phyloP scores from a whole-genome alignment of 345 rosid genomes.

The Limnanthes douglasii region DNA sequence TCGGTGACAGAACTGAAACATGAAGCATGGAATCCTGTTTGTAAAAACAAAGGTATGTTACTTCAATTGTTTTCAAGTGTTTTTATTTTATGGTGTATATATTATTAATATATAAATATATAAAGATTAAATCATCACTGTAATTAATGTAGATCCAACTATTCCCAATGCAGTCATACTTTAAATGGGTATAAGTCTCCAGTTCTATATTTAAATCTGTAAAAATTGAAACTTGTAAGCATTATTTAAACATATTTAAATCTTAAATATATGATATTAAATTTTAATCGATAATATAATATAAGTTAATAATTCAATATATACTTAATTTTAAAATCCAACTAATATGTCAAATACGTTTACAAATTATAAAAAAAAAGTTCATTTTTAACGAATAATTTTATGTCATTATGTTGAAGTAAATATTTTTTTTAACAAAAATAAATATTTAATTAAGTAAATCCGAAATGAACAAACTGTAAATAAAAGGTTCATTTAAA shows the following conservation, averaged over 20 bases:
- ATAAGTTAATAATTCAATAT: conserved; percentile 4
- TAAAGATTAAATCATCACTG: conserved; percentile 10
- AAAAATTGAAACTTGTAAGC: neutral
- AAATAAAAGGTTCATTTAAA: conserved; percentile 3
- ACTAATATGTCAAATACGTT: too few relatives aligned
- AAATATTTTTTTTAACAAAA: neutral
- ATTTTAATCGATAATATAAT: conserved; percentile 15
- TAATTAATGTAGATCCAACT: conserved; percentile 16
- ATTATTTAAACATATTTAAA: conserved; percentile 5
- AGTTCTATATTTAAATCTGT: neutral
- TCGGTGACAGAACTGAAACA: conserved; percentile 3
- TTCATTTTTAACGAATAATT: conserved; percentile 1
- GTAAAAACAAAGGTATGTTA: conserved; percentile 8
- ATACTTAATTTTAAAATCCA: too few relatives aligned
- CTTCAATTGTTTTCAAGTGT: too few relatives aligned
- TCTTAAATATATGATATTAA: conserved; percentile 11
- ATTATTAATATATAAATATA: conserved; percentile 7
- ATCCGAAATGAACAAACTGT: conserved; percentile 2
- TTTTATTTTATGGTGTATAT: too few relatives aligned
- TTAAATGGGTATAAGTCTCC: neutral
- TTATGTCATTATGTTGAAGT: too few relatives aligned
- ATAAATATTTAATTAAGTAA: neutral
- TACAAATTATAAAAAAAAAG: conserved; percentile 5
- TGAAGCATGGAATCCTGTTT: conserved; percentile 13
- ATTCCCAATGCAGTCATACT: conserved; percentile 12